Base-by-base conservation (phyloP, 331 rosid species). In the Erythrophleum ivorense region DNA sequence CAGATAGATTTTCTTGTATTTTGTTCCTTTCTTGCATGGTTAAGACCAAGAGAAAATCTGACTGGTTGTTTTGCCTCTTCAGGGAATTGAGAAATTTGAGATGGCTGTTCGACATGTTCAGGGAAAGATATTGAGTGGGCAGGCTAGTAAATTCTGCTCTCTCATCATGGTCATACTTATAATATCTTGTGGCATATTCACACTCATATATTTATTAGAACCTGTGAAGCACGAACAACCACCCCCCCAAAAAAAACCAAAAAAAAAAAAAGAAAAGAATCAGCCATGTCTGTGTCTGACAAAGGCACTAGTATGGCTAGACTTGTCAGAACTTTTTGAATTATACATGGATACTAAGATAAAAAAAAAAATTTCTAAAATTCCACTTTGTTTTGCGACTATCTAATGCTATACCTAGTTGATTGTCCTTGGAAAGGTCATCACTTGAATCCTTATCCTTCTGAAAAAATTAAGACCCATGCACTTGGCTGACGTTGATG, bases 81-180 rank as follows among this genome's bases (percentile, higher is more conserved):
- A 96, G 98, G 99, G 99, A 50, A 95, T 95, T 74, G 99, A 94
- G 83, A 95, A 89, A 84, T 95, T 95, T 83, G 88, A 93, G 86
- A 85, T 85, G 81, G 97, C 99, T 59, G 91, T 90, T 88, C 91
- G 82, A 80, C 94, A 93, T 82, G 92, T 93, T 81, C 91, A 92
- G 81, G 97, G 94, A 76, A 90, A 92, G 85, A 85, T 62, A 80
- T 83, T 95, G 82, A 92, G 97, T 70, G 99, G 99, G 68, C 94
- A 96, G 99, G 99, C 86, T 79, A 87, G 92, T 88, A 29, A 52
- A 81, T 53, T 67, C 52, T 59, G 81, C 60, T 79, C 21, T 81
- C 72, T 71, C 43, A 3, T 59, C 3, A 8, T 49, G 3, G 60
- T 77, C 64, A 55, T 16, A 48, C 73, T 29, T 54, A 46, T 69